Conservation (phyloP, 129 eudicot species). For the Silybum marianum region DNA sequence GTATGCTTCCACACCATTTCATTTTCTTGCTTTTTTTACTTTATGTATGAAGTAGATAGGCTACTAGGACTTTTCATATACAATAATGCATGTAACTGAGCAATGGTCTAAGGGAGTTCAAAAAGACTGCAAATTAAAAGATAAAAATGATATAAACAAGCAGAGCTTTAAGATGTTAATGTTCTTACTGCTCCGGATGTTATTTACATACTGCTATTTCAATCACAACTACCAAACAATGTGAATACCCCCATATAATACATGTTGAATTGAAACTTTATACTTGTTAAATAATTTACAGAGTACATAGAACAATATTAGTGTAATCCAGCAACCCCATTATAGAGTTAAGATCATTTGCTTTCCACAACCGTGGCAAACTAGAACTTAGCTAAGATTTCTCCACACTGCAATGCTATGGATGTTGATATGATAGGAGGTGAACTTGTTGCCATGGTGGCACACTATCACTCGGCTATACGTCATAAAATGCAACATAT, state of each 20-base stretch:
- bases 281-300: neutral
- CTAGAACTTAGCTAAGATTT: neutral
- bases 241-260: neutral
- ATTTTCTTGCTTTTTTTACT: neutral
- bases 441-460: neutral
- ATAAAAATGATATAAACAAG: neutral
- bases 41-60: conserved; percentile 10
- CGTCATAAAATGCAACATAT: neutral
- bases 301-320: neutral
- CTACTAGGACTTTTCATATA: conserved; percentile 1
- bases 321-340: neutral
- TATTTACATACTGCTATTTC: neutral
- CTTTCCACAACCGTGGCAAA: neutral
- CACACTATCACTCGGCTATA: neutral
- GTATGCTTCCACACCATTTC: neutral
- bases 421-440: neutral
- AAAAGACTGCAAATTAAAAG: neutral
- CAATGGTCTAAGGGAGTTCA: neutral
- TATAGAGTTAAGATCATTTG: neutral
- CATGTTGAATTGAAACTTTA: neutral
- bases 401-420: neutral
- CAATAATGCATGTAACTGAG: neutral
- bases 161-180: neutral
- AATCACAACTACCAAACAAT: neutral
- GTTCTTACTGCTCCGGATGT: neutral